phyloP scores from a whole-genome alignment of 345 rosid species.

The thale cress (Arabidopsis thaliana) region DNA sequence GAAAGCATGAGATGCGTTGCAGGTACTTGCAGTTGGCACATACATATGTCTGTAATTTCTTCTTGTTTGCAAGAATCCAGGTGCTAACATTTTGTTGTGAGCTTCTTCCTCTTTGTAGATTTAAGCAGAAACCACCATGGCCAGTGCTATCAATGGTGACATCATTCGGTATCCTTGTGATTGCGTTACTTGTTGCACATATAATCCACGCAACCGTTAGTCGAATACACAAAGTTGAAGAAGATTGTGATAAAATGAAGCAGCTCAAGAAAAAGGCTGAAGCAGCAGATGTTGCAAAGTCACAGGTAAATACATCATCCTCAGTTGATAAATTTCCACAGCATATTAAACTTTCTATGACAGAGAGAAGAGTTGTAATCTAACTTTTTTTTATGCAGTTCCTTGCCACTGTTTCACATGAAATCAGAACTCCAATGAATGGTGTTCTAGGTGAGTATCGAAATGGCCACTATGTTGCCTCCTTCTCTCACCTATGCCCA shows the following conservation, averaged over 20 bases:
- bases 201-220: constrained; percentile 81
- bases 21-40: constrained; percentile 52
- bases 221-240: constrained; percentile 88
- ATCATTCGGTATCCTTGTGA: constrained; percentile 75
- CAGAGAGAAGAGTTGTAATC: constrained; percentile 27
- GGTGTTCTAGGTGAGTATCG: constrained; percentile 89
- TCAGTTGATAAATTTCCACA: constrained; percentile 2
- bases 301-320: constrained; percentile 64
- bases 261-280: constrained; percentile 80
- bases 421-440: constrained; percentile 98
- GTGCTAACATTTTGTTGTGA: constrained; percentile 28
- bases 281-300: constrained; percentile 96
- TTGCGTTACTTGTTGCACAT: constrained; percentile 76
- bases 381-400: constrained; percentile 59
- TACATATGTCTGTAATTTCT: constrained; percentile 24
- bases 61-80: constrained; percentile 13
- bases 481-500: neutral
- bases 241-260: constrained; percentile 77
- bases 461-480: neutral
- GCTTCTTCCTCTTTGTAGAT: constrained; percentile 53
- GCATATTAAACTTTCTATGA: constrained; percentile 18
- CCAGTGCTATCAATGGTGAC: constrained; percentile 69
- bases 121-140: constrained; percentile 86
- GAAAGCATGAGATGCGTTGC: constrained; percentile 98
- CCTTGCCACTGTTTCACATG: constrained; percentile 99